These are phyloP conservation scores for Neurospora sp. DNA, from an alignment of 495 filamentous ascomycete genomes.

Conservation along the genomic window DNA sequence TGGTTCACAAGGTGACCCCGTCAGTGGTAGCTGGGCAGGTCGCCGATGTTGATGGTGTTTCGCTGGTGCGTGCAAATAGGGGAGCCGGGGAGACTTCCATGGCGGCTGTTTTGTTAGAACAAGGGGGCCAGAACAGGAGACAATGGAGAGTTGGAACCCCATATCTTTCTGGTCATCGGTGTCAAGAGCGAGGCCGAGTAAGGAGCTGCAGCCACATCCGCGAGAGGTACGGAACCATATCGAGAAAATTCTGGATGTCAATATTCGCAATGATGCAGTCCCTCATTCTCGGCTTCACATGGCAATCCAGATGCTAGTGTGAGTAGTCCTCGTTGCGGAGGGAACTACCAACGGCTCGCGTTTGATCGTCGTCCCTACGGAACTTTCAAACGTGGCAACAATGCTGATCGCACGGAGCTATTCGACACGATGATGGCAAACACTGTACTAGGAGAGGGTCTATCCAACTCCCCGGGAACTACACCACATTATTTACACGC, in stretches of 20 bases:
- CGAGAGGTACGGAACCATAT: neutral
- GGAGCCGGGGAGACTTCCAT: neutral
- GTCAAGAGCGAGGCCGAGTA: conserved; percentile 5
- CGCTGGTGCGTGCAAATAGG: neutral
- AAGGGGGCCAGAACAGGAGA: neutral
- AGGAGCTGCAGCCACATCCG: conserved; percentile 4
- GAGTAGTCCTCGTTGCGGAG: neutral
- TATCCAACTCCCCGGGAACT: neutral
- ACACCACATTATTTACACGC: neutral
- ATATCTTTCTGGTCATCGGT: neutral
- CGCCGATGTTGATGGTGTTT: conserved; percentile 12
- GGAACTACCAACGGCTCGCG: neutral
- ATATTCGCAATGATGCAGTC: neutral
- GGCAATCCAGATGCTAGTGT: neutral
- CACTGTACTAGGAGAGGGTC: neutral
- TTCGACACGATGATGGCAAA: neutral
- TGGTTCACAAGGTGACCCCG: conserved; percentile 6
- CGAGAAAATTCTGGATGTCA: neutral
- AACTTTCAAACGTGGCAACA: neutral
- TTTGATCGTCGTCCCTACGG: neutral
- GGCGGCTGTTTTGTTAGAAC: neutral
- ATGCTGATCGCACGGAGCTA: neutral
- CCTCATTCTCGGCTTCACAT: conserved; percentile 1
- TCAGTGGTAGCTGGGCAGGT: conserved; percentile 6
- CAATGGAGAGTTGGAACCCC: neutral